Percentiles rank a stretch among this genome's conserved stretches.
Evolutionary conservation across 768 basidiomycete genomes (phyloP).

Genomic region (Trametes elegans): DNA sequence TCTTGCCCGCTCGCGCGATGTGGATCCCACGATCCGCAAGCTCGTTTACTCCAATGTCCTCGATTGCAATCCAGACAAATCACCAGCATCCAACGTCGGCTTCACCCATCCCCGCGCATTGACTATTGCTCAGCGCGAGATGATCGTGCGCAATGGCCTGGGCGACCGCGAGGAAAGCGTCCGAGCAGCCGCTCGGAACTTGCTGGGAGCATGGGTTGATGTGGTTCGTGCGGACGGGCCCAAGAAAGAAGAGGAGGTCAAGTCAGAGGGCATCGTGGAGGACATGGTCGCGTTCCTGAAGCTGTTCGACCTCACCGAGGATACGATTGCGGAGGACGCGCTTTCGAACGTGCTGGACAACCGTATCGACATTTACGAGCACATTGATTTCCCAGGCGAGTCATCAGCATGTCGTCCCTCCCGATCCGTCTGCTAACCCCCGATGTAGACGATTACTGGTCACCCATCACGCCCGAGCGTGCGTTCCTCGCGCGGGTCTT

Average conservation of each 20-base stretch:
- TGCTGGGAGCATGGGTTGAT: slow-evolving; percentile 79
- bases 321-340: slow-evolving; percentile 69
- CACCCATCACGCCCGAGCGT: slow-evolving; percentile 63
- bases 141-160: slow-evolving; percentile 77
- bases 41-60: slow-evolving; percentile 66
- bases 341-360: slow-evolving; percentile 69
- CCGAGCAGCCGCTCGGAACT: slow-evolving; percentile 63
- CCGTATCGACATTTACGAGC: slow-evolving; percentile 62
- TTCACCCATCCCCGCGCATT: slow-evolving; percentile 64
- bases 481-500: slow-evolving; percentile 83
- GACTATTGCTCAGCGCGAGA: slow-evolving; percentile 69
- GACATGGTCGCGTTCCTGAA: slow-evolving; percentile 48
- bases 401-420: too few relatives aligned
- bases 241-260: slow-evolving; percentile 43
- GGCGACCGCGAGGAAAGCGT: slow-evolving; percentile 82
- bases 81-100: slow-evolving; percentile 42
- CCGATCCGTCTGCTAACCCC: too few relatives aligned
- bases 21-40: slow-evolving; percentile 71
- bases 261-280: slow-evolving; percentile 30
- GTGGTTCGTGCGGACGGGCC: slow-evolving; percentile 35
- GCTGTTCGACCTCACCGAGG: slow-evolving; percentile 59
- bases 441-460: slow-evolving; percentile 70
- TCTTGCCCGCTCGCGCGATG: slow-evolving; percentile 76
- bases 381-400: slow-evolving; percentile 70
- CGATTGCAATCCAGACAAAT: too few relatives aligned